Evolutionary conservation across 2,329 filamentous ascomycete genomes (phyloP), one percentile per base, ranked within the genome.

Genomic region (Westerdykella ornata): DNA sequence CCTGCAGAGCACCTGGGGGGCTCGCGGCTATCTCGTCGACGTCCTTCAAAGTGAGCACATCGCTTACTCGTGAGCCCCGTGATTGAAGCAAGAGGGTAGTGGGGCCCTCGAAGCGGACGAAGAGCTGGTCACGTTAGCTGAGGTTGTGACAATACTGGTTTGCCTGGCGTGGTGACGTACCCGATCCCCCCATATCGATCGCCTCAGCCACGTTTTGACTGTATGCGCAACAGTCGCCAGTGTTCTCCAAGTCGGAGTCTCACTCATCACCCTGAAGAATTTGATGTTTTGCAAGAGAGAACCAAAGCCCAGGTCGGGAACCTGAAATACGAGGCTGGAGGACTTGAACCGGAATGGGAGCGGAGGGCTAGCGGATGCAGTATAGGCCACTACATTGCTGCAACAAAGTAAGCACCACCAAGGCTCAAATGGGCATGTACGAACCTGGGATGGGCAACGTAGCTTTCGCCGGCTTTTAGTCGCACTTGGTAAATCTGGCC

Each of bases 171-270:
- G 16, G n/a, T 14, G 11, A 54, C 72, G 54, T 69, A 81, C 78
- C 47, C 90, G 72, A 62, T 98, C 92, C 16, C 92, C 92, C 87
- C 88, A 97, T 42, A 98, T 85, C 1, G 86, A 86, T 57, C 85
- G 78, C 45, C 89, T 77, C 32, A 83, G 74, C 69, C 83, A 82
- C 0, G 88, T 95, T 45, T 88, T 80, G 15, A 94, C 51, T 29
- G 71, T 77, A 65, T 85, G 86, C 6, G 84, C 65, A 20, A 80
- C 59, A n/a, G 75, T 74, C 32, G 81, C 76, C 1, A 88, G 50
- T 7, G 77, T 71, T 58, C 82, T 85, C 80, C 88, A 97, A 3
- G 79, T 77, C 12, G 76, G 70, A 3, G 86, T 85, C 47, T 81
- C 75, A 42, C 81, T 78, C 72, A 94, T 79, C 2, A 78, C 78